A percentile compares a stretch with the other conserved stretches of the same genome.
Evolutionary conservation across 495 filamentous ascomycete species (phyloP).

Genomic region (Aspergillus bridgeri): DNA sequence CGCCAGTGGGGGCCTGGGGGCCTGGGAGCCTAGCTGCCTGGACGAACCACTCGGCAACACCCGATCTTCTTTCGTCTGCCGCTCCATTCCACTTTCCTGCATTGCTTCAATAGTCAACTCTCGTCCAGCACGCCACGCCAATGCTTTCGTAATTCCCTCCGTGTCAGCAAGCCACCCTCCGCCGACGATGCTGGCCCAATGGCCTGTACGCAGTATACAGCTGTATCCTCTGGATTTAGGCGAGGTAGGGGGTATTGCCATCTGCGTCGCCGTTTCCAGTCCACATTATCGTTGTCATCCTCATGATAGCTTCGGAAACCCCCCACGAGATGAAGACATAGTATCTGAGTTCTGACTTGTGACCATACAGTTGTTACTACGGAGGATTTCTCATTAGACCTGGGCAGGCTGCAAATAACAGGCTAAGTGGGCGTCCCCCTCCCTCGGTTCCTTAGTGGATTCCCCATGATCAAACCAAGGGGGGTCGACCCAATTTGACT

Average conservation of each 20-base stretch:
- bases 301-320: background rate
- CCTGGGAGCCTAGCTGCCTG: background rate
- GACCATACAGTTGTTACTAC: too few species aligned
- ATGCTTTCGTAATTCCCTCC: background rate
- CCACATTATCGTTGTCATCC: background rate
- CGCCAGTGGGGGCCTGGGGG: background rate
- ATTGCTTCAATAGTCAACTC: background rate
- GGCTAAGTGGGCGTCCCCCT: background rate
- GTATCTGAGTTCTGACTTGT: too few species aligned
- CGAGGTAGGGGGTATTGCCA: background rate
- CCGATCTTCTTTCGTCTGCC: conserved; percentile 7
- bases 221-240: too few species aligned
- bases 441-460: background rate
- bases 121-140: background rate
- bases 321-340: background rate
- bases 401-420: background rate
- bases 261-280: background rate
- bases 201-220: background rate
- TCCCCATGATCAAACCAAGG: background rate
- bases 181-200: background rate
- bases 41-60: conserved; percentile 18
- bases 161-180: background rate
- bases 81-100: background rate
- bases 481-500: background rate
- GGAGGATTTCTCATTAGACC: too few species aligned